Percentiles rank a stretch among this genome's conserved stretches.
Conservation (phyloP, 371 early-diverging fungal species). For the Nematocida displodere region DNA sequence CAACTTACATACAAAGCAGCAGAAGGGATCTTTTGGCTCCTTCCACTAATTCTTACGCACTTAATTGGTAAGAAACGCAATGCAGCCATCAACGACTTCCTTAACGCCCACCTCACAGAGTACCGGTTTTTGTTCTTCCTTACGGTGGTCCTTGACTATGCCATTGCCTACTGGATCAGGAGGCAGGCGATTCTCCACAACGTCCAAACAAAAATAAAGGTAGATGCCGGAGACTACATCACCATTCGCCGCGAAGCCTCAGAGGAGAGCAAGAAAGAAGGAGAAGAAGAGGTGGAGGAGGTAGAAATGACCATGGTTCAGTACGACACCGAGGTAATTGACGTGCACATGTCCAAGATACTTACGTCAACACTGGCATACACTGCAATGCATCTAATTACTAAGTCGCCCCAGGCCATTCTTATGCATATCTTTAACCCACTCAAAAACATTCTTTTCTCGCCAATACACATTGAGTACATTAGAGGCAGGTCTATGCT, state of each 20-base stretch:
- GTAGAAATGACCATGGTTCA: slow-evolving; percentile 62
- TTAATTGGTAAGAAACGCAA: slow-evolving; percentile 1
- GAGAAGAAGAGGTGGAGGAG: slow-evolving; percentile 49
- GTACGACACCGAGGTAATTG: slow-evolving; percentile 62
- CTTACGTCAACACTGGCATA: slow-evolving; percentile 52
- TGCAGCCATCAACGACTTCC: not conserved
- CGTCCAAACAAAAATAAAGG: slow-evolving; percentile 56
- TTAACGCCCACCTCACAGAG: slow-evolving; percentile 14
- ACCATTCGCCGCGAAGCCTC: not conserved
- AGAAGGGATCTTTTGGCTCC: slow-evolving; percentile 41
- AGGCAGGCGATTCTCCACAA: slow-evolving; percentile 52
- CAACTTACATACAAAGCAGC: slow-evolving; percentile 49
- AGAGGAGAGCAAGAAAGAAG: not conserved
- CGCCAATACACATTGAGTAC: slow-evolving; percentile 62
- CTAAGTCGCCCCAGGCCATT: slow-evolving; percentile 58
- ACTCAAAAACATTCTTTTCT: slow-evolving; percentile 60
- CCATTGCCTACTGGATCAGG: slow-evolving; percentile 53
- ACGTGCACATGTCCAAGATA: slow-evolving; percentile 36
- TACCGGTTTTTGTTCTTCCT: slow-evolving; percentile 51
- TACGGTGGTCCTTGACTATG: slow-evolving; percentile 53
- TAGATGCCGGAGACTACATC: slow-evolving; percentile 52
- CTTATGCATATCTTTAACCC: slow-evolving; percentile 56
- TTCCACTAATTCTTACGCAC: slow-evolving; percentile 10
- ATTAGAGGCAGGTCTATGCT: slow-evolving; percentile 57
- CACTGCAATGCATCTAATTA: slow-evolving; percentile 56